These are phyloP conservation scores for Codiaeum variegatum DNA, from an alignment of 441 rosid genomes.

Conservation along the genomic window DNA sequence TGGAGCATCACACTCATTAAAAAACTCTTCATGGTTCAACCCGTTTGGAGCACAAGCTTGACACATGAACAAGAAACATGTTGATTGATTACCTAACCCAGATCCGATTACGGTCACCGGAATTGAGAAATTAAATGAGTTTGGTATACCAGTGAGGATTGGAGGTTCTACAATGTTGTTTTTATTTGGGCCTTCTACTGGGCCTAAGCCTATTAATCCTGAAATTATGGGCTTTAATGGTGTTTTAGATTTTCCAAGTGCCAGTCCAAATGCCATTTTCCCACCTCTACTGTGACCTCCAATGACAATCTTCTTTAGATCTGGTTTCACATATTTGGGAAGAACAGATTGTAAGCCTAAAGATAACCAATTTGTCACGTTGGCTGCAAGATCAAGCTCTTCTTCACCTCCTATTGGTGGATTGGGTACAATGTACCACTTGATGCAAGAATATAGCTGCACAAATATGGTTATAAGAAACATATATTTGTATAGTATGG, in stretches of 20 bases:
- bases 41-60: constrained; percentile 43
- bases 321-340: constrained; percentile 16
- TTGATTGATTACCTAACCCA: constrained; percentile 29
- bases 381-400: constrained; percentile 36
- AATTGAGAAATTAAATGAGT: constrained; percentile 33
- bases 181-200: constrained; percentile 26
- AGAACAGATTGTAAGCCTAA: constrained; percentile 27
- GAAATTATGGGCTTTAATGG: constrained; percentile 23
- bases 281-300: constrained; percentile 59
- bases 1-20: constrained; percentile 33
- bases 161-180: constrained; percentile 24
- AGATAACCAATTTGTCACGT: constrained; percentile 39
- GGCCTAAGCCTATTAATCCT: constrained; percentile 43
- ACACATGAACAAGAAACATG: background rate
- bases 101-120: constrained; percentile 44
- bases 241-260: constrained; percentile 30
- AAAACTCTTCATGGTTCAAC: constrained; percentile 46
- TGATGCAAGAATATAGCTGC: constrained; percentile 4
- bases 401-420: constrained; percentile 22
- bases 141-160: constrained; percentile 29
- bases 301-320: constrained; percentile 29
- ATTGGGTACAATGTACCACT: background rate
- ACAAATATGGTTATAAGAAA: too few species aligned
- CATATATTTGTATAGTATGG: too few species aligned
- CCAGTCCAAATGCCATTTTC: constrained; percentile 42